A percentile compares a stretch with the other conserved stretches of the same genome.
phyloP scores from a whole-genome alignment of 441 rosid species.

The Melastoma candidum region DNA sequence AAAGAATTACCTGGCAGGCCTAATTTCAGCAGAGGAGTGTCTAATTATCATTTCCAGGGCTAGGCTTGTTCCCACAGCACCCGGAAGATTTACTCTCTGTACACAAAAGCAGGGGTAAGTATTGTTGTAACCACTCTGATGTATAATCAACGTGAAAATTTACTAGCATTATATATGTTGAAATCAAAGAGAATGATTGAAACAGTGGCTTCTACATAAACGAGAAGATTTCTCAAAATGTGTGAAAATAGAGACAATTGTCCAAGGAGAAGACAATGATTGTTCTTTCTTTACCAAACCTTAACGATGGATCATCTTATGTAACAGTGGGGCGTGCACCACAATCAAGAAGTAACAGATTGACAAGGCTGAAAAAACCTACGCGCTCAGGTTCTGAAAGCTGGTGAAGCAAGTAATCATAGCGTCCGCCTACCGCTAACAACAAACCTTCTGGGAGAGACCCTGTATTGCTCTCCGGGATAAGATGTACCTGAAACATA shows the following conservation, averaged over 20 bases:
- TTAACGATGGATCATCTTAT: too few relatives aligned
- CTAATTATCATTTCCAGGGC: slow-evolving; percentile 82
- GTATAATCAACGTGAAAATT: too few relatives aligned
- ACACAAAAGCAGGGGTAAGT: neutral
- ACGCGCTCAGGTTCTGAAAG: slow-evolving; percentile 66
- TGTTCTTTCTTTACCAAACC: too few relatives aligned
- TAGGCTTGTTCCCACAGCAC: slow-evolving; percentile 87
- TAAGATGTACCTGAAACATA: slow-evolving; percentile 49
- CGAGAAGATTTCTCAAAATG: too few relatives aligned
- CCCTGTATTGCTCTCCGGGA: slow-evolving; percentile 59
- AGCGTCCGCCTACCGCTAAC: slow-evolving; percentile 95
- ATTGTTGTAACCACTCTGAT: too few relatives aligned
- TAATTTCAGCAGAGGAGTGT: slow-evolving; percentile 56
- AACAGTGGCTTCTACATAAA: too few relatives aligned
- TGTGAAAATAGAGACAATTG: too few relatives aligned
- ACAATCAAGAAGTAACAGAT: slow-evolving; percentile 13
- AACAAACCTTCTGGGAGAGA: slow-evolving; percentile 60
- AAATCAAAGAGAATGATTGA: too few relatives aligned
- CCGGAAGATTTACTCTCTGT: slow-evolving; percentile 77
- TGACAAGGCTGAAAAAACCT: slow-evolving; percentile 18
- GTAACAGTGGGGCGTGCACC: too few relatives aligned
- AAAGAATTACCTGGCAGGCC: slow-evolving; percentile 39
- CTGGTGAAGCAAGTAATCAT: slow-evolving; percentile 74
- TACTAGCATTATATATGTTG: too few relatives aligned
- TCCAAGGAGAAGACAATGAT: too few relatives aligned